Percentiles rank a stretch among this genome's conserved stretches.
Conservation (phyloP, 306 rosid genomes). For the Benincasa hispida region DNA sequence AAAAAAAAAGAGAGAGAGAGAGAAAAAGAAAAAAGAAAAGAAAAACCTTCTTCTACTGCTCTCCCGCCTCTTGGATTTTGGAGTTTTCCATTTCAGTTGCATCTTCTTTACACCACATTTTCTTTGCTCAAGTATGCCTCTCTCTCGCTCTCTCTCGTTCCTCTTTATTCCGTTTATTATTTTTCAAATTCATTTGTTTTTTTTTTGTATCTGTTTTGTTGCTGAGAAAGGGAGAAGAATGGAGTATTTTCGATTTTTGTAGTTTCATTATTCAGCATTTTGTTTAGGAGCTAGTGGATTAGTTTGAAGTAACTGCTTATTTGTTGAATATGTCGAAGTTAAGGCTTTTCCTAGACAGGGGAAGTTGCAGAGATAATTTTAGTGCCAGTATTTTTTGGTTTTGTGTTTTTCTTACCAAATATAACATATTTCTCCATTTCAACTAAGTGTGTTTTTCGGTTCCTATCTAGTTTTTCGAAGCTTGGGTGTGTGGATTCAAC, state of each 20-base stretch:
- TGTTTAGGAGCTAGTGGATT: not conserved
- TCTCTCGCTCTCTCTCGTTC: not conserved
- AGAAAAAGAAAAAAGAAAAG: too few species aligned
- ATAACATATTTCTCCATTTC: not conserved
- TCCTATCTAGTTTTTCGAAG: constrained; percentile 14
- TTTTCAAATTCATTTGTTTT: not conserved
- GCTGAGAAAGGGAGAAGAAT: not conserved
- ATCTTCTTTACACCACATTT: not conserved
- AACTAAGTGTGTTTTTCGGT: not conserved
- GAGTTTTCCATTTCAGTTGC: constrained; percentile 5
- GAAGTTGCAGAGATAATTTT: constrained; percentile 3
- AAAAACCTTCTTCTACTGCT: not conserved
- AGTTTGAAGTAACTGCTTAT: not conserved
- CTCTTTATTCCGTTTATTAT: not conserved
- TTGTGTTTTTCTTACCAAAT: not conserved
- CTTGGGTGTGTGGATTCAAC: constrained; percentile 14
- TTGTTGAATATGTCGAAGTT: not conserved
- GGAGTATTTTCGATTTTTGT: not conserved
- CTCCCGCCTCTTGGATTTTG: constrained; percentile 21
- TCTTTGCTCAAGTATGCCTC: constrained; percentile 21
- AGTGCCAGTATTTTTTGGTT: not conserved
- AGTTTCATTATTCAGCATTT: not conserved
- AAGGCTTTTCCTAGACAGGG: not conserved
- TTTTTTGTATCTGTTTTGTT: not conserved
- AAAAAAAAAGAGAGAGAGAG: not conserved